Conservation (phyloP, 192 early-diverging fungal genomes). For the Coemansia javaensis region DNA sequence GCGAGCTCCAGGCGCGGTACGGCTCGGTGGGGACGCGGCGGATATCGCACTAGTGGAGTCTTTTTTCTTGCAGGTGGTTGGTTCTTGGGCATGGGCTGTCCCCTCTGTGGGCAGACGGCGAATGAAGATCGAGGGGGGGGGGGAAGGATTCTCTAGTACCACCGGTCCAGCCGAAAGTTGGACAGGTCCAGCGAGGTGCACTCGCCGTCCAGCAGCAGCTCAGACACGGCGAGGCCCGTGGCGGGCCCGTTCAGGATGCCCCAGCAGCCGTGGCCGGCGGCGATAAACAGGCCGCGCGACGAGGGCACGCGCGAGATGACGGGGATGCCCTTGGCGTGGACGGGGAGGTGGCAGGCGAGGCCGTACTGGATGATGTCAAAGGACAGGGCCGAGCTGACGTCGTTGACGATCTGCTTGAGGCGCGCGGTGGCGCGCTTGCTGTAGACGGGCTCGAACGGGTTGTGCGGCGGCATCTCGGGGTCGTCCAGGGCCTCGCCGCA, state of each 20-base stretch:
- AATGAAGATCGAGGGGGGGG: too few relatives aligned
- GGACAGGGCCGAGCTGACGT: slow-evolving; percentile 28
- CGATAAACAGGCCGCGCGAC: slow-evolving; percentile 37
- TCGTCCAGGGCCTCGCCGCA: slow-evolving; percentile 49
- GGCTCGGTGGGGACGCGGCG: slow-evolving; percentile 3
- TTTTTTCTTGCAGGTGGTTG: too few relatives aligned
- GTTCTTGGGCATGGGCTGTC: too few relatives aligned
- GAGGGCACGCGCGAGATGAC: slow-evolving; percentile 43
- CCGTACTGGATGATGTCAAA: slow-evolving; percentile 44
- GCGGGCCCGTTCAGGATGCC: slow-evolving; percentile 49
- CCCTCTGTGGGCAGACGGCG: too few relatives aligned
- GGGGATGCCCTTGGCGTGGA: slow-evolving; percentile 43
- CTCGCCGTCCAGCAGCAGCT: slow-evolving; percentile 35
- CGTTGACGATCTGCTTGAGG: slow-evolving; percentile 48
- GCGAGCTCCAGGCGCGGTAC: slow-evolving; percentile 64
- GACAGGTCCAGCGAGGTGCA: slow-evolving; percentile 31
- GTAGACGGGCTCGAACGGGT: slow-evolving; percentile 46
- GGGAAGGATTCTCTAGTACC: too few relatives aligned
- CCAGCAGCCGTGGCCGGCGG: slow-evolving; percentile 49
- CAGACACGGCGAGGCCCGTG: slow-evolving; percentile 39
- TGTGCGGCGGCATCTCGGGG: slow-evolving; percentile 48
- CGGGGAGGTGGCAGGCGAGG: slow-evolving; percentile 41
- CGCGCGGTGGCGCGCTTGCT: slow-evolving; percentile 41
- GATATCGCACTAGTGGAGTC: neutral
- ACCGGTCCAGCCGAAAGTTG: slow-evolving; percentile 39